Percentiles rank a stretch among this genome's conserved stretches.
Evolutionary conservation across 2,329 filamentous ascomycete genomes (phyloP).

Genomic region (Penicillium frequentans): DNA sequence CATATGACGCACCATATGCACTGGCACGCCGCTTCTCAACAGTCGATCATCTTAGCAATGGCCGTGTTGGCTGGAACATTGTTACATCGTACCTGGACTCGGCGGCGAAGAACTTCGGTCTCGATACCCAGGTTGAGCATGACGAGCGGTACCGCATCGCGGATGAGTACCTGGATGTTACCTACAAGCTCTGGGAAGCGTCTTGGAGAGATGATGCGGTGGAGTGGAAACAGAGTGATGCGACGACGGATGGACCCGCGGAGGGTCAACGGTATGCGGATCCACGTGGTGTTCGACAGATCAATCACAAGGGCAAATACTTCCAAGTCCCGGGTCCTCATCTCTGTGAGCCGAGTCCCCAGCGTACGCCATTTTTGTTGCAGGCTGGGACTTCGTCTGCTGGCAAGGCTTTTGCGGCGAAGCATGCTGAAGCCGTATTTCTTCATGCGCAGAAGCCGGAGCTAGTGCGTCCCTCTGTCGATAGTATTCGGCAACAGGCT

Average conservation of each 20-base stretch:
- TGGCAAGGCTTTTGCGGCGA: constrained; percentile 48
- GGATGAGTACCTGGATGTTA: constrained; percentile 50
- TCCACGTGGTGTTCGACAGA: constrained; percentile 36
- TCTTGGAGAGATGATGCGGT: constrained; percentile 50
- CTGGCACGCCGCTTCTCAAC: constrained; percentile 56
- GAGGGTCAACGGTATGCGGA: constrained; percentile 31
- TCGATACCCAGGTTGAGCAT: constrained; percentile 48
- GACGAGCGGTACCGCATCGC: constrained; percentile 52
- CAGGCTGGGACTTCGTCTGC: constrained; percentile 50
- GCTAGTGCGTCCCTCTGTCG: constrained; percentile 43
- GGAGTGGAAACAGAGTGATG: constrained; percentile 18
- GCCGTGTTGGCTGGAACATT: constrained; percentile 56
- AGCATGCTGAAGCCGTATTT: constrained; percentile 49
- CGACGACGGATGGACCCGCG: constrained; percentile 9
- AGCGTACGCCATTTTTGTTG: constrained; percentile 50
- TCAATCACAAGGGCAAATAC: constrained; percentile 43
- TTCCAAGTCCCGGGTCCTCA: constrained; percentile 47
- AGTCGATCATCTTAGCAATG: constrained; percentile 53
- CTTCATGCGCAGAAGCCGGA: constrained; percentile 46
- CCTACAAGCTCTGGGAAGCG: constrained; percentile 54
- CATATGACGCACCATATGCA: constrained; percentile 57
- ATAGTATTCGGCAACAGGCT: constrained; percentile 43
- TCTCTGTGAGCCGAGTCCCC: constrained; percentile 46
- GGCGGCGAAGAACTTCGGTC: constrained; percentile 50
- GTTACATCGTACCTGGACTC: constrained; percentile 52